Base-by-base conservation (phyloP, 257 asterid genomes). In the Vinca minor region DNA sequence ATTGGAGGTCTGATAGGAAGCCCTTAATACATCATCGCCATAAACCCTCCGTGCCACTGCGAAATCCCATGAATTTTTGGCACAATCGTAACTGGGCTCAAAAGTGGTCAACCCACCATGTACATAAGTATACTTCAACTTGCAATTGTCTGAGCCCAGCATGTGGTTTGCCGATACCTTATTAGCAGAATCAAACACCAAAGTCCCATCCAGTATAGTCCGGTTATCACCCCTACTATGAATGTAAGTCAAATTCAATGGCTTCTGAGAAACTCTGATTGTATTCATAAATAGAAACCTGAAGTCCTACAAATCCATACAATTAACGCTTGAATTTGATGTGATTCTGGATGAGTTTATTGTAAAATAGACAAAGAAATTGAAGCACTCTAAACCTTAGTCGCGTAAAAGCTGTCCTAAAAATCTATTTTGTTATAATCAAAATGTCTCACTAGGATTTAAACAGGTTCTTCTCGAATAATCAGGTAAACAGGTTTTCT, bases 261-360 rank as follows among this genome's bases (percentile, higher is more conserved):
- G 94, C 71, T 85, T 93, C 78, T 83, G 88, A 26, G 85, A 74
- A 47, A 89, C 79, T 80, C 73, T 82, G 54, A 85, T 38, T 3
- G 89, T 77, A 68, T 87, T 87, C 98, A 85, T 89, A 64, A 87
- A 93, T 56, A 78, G 96, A 81, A 89, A 93, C 83, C 86, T 81
- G 66, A 93, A 31, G 78, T 93, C 98, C 98, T 92, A 83, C 63
- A 71, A 69, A 70, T 49, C 14, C 57, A 49, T 20, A 38, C 12
- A 47, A 42, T 5, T 54, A 29, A 38, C 21, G 47, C 21, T 31
- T 17, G 23, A 36, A 4, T 18, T 45, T 26, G 17, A 49, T 28
- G 14, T 26, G 7, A 28, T 3, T 21, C 25, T 47, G 39, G n/a
- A 35, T 39, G 18, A 8, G 2, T 15, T 14, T 10, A 20, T 8